phyloP scores from a whole-genome alignment of 2,329 filamentous ascomycete species.

The Pseudomassariella vexata region DNA sequence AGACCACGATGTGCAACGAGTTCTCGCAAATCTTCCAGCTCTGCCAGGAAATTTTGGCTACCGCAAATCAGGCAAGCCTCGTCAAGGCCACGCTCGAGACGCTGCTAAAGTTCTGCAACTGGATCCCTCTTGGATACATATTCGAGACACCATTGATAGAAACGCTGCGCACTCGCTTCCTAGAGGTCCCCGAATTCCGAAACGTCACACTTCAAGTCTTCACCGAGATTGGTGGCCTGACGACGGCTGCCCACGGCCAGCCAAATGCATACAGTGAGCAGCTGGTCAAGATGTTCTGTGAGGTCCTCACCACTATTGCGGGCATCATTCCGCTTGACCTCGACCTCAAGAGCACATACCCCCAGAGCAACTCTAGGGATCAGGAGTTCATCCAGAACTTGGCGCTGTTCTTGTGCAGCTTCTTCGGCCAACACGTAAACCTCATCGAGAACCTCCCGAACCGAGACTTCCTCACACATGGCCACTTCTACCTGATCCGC shows the following conservation, averaged over 20 bases:
- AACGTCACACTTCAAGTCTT: conserved; percentile 95
- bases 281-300: conserved; percentile 96
- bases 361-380: conserved; percentile 83
- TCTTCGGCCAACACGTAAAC: conserved; percentile 91
- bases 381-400: conserved; percentile 98
- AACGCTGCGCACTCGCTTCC: conserved; percentile 84
- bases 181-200: conserved; percentile 90
- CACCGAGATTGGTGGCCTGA: conserved; percentile 92
- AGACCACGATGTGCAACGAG: conserved; percentile 97
- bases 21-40: conserved; percentile 98
- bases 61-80: conserved; percentile 79
- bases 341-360: conserved; percentile 87
- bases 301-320: conserved; percentile 86
- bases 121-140: conserved; percentile 97
- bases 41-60: conserved; percentile 90
- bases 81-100: conserved; percentile 97
- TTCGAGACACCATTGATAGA: conserved; percentile 97
- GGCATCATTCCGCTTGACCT: conserved; percentile 87
- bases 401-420: conserved; percentile 92
- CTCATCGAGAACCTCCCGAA: conserved; percentile 95
- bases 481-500: conserved; percentile 95
- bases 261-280: conserved; percentile 84
- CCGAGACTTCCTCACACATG: conserved; percentile 88
- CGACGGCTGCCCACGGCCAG: conserved; percentile 67
- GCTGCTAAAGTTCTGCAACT: conserved; percentile 92